phyloP scores from a whole-genome alignment of 441 rosid genomes.

The Capsella rubella region DNA sequence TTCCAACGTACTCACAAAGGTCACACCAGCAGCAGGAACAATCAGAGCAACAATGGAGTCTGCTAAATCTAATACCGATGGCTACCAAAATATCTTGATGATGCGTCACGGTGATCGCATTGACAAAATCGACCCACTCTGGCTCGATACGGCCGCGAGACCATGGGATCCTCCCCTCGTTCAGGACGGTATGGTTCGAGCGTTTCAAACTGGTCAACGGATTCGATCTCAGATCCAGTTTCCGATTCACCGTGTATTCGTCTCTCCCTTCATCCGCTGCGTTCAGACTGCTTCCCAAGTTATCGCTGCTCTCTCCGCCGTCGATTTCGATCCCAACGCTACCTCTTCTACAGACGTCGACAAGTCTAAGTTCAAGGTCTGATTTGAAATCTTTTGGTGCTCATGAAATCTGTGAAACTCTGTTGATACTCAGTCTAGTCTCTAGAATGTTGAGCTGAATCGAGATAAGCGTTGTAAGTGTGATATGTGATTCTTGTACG shows the following conservation, averaged over 20 bases:
- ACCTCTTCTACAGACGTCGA: constrained; percentile 50
- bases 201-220: constrained; percentile 59
- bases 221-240: constrained; percentile 54
- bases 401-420: no score
- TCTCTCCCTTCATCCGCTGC: constrained; percentile 91
- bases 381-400: no score
- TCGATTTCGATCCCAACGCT: constrained; percentile 42
- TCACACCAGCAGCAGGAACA: not conserved
- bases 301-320: constrained; percentile 65
- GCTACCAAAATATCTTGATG: constrained; percentile 67
- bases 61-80: not conserved
- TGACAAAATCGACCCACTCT: constrained; percentile 62
- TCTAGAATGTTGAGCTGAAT: no score
- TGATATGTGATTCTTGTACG: not conserved
- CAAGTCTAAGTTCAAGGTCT: constrained; percentile 67
- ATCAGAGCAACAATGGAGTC: constrained; percentile 40
- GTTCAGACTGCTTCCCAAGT: constrained; percentile 79
- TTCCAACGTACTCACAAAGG: constrained; percentile 30
- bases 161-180: constrained; percentile 91
- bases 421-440: no score
- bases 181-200: constrained; percentile 57
- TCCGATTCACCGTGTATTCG: constrained; percentile 80
- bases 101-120: constrained; percentile 93
- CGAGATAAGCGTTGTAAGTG: no score
- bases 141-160: constrained; percentile 64